Conservation (phyloP, 2,329 filamentous ascomycete genomes). For the Ceratocystis harringtonii region DNA sequence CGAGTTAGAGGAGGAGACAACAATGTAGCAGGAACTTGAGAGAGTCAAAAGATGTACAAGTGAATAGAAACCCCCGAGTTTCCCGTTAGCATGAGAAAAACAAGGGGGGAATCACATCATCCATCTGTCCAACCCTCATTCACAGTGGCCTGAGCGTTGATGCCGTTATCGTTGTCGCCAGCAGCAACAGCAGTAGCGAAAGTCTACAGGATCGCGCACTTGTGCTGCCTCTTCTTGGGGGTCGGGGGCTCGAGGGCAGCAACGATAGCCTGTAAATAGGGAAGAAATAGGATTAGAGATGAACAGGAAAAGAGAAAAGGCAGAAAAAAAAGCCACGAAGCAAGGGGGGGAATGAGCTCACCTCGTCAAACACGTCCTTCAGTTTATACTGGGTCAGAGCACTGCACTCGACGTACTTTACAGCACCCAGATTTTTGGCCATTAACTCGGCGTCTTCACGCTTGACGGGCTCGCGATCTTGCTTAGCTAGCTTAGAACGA, state of each 20-base stretch:
- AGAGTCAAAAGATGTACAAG: neutral
- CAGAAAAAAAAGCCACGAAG: neutral
- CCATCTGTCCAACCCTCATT: neutral
- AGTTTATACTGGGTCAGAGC: conserved; percentile 95
- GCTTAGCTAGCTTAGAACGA: conserved; percentile 79
- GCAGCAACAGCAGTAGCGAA: neutral
- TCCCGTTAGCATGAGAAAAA: neutral
- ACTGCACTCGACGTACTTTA: conserved; percentile 98
- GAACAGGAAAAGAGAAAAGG: neutral
- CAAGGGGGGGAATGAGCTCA: conserved; percentile 30
- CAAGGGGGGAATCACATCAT: neutral
- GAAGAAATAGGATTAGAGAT: neutral
- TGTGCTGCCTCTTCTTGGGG: conserved; percentile 60
- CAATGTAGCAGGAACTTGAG: neutral
- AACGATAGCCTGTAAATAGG: conserved; percentile 60
- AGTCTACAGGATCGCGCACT: conserved; percentile 52
- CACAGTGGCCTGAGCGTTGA: neutral
- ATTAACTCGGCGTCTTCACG: conserved; percentile 90
- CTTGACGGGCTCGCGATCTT: conserved; percentile 87
- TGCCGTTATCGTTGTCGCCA: neutral
- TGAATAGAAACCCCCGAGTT: no score
- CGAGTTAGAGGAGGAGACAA: neutral
- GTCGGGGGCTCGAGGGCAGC: conserved; percentile 80
- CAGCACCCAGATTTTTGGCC: conserved; percentile 92
- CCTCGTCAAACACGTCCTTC: conserved; percentile 99